Evolutionary conservation across 441 rosid genomes (phyloP).

Genomic region (Syzygium syzygioides): DNA sequence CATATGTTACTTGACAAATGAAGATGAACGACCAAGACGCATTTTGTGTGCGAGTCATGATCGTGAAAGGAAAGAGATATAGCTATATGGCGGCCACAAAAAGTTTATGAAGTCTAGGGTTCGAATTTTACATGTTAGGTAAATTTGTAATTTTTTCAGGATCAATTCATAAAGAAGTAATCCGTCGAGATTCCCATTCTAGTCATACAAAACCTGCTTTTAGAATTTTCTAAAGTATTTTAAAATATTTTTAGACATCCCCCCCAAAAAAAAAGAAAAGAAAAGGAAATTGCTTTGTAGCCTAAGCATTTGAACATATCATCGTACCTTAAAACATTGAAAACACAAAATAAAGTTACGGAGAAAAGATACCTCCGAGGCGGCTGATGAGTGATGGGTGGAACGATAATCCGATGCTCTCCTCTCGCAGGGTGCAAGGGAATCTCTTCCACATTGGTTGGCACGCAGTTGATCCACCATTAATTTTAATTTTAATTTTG

Average conservation of each 20-base stretch:
- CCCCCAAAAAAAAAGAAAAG: background rate
- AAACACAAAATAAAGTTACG: background rate
- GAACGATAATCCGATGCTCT: background rate
- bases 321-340: background rate
- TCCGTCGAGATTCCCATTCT: background rate
- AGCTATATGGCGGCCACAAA: accelerated
- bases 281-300: background rate
- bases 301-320: background rate
- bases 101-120: background rate
- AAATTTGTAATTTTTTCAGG: background rate
- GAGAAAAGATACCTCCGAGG: background rate
- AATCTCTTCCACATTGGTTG: background rate
- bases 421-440: background rate
- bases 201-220: background rate
- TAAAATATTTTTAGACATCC: background rate
- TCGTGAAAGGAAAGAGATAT: background rate
- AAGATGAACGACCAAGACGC: background rate
- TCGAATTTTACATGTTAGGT: background rate
- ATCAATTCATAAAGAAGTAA: background rate
- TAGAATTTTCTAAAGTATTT: background rate
- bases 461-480: background rate
- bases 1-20: background rate
- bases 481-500: background rate
- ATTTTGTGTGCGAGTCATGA: accelerated
- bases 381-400: background rate